Percentiles rank a stretch among this genome's conserved stretches.
Conservation (phyloP, 2,329 filamentous ascomycete genomes). For the Fusarium nisikadoi region DNA sequence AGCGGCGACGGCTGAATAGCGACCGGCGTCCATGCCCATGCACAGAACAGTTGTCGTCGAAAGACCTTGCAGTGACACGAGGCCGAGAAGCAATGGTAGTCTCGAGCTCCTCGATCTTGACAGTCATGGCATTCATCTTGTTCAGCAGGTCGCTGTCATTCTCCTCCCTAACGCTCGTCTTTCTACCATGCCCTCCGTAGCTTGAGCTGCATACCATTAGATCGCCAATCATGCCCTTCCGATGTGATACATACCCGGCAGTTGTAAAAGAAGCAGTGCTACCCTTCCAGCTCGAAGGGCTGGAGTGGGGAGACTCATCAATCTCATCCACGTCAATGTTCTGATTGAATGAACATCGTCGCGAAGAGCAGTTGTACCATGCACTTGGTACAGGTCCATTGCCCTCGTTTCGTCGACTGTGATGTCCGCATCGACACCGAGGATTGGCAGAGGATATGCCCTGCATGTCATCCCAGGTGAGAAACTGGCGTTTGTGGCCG, state of each 20-base stretch:
- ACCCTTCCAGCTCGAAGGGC: background rate
- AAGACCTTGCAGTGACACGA: accelerated
- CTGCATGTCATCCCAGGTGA: background rate
- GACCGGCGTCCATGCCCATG: background rate
- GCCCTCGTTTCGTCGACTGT: background rate
- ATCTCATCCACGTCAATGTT: background rate
- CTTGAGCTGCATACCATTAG: background rate
- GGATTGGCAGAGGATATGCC: background rate
- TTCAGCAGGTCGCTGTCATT: background rate
- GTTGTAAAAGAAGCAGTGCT: background rate
- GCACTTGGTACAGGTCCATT: background rate
- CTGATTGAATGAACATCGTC: background rate
- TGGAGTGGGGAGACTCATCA: background rate
- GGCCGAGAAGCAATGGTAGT: background rate
- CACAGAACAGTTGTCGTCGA: background rate
- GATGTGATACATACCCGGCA: background rate
- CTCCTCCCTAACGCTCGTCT: background rate
- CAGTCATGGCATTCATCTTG: background rate
- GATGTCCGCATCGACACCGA: background rate
- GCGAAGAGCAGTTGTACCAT: background rate
- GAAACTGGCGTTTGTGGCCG: background rate
- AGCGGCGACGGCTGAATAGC: background rate
- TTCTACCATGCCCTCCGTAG: background rate
- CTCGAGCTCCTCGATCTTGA: background rate
- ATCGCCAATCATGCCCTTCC: accelerated